phyloP scores from a whole-genome alignment of 1,284 basidiomycete genomes.

The Ceratobasidium sp. region DNA sequence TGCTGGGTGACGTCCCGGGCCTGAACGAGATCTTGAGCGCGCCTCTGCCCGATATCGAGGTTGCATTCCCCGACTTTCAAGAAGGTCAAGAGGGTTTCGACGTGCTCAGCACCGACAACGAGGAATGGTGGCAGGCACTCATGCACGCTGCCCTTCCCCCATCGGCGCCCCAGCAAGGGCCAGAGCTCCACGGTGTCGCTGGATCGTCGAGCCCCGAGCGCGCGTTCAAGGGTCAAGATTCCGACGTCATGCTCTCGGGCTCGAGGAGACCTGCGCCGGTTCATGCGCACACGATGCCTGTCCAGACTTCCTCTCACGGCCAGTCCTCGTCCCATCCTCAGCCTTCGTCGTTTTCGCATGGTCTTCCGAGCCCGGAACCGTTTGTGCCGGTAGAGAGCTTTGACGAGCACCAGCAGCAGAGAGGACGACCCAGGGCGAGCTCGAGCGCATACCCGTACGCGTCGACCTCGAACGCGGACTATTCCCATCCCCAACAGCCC shows the following conservation, averaged over 20 bases:
- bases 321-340: neutral
- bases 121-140: slow-evolving; percentile 25
- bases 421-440: neutral
- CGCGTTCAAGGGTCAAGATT: slow-evolving; percentile 5
- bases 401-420: neutral
- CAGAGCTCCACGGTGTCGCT: neutral
- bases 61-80: neutral
- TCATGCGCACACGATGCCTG: slow-evolving; percentile 3
- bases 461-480: neutral
- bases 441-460: slow-evolving; percentile 17
- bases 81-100: slow-evolving; percentile 2
- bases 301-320: neutral
- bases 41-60: slow-evolving; percentile 17
- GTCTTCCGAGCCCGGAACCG: slow-evolving; percentile 17
- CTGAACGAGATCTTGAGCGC: slow-evolving; percentile 20
- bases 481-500: neutral
- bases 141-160: neutral
- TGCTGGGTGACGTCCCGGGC: slow-evolving; percentile 6
- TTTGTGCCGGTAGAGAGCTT: slow-evolving; percentile 4
- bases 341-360: slow-evolving; percentile 8
- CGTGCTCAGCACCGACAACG: slow-evolving; percentile 18
- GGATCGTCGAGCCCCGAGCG: neutral
- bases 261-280: slow-evolving; percentile 20
- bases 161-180: neutral
- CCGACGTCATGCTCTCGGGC: slow-evolving; percentile 1